Evolutionary conservation across 352 stramenopile species (phyloP), one percentile per base, ranked within the genome.

Genomic region (Thalassiosira hispida): DNA sequence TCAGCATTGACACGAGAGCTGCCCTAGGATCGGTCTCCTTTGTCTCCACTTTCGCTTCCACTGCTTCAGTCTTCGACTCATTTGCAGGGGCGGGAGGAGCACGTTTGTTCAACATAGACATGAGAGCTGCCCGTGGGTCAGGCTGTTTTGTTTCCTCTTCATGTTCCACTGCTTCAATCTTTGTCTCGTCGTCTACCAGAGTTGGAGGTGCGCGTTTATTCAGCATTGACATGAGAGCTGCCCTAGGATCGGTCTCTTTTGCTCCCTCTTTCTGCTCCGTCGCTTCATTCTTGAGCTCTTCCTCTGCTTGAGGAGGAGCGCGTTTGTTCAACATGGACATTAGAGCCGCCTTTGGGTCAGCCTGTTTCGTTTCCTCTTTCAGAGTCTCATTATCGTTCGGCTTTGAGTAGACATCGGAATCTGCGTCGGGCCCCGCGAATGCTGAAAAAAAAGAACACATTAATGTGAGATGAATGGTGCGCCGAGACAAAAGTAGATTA

Each of bases 381-480:
- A 14, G 18, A 11, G 9, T 23, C 46, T 73, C 51, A n/a, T 33
- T 76, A 33, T 22, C 27, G 46, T 22, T 27, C 53, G 22, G 23
- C 25, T 53, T 27, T 29, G 53, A 55, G 23, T 51, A 38, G n/a
- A 42, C 25, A 20, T 22, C 31, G 7, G 11, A 31, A n/a, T 71
- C 47, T 35, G 29, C 23, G 14, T 68, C 65, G 12, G 66, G 66
- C 31, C 62, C 67, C 25, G 60, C 46, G 44, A 83, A 76, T 29
- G 65, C 62, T 74, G 64, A 53, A 65, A 20, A 31, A 33, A 64
- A 53, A 46, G 18, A 53, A 77, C 27, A 1, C 3, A 31, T 57
- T 38, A 69, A 16, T 35, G 8, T 57, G 18, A 66, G 27, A 53
- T 27, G 16, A 69, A 70, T 62, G 42, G 14, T 46, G 18, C 44